A percentile compares a stretch with the other conserved stretches of the same genome.
These are phyloP conservation scores for Globisporangium viniferum DNA, from an alignment of 352 stramenopile genomes.

Conservation along the genomic window DNA sequence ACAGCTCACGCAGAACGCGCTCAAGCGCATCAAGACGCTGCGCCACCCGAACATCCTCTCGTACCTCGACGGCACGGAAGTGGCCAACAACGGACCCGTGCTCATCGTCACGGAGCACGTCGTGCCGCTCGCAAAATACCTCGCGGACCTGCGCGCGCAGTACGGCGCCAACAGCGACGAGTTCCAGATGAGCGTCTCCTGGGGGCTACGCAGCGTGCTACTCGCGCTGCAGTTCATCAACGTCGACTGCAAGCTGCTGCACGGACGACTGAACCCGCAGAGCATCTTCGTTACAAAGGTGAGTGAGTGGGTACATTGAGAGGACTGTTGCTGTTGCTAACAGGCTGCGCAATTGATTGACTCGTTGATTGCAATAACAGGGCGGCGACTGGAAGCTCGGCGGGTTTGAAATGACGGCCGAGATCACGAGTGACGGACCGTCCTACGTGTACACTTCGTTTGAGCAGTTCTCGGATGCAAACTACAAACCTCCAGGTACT, in stretches of 20 bases:
- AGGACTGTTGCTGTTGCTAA: neutral
- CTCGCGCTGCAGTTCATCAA: slow-evolving; percentile 93
- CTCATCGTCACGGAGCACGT: slow-evolving; percentile 95
- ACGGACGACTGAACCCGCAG: slow-evolving; percentile 87
- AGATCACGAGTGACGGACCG: slow-evolving; percentile 78
- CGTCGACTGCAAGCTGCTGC: slow-evolving; percentile 91
- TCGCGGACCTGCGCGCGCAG: slow-evolving; percentile 68
- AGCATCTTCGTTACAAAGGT: slow-evolving; percentile 94
- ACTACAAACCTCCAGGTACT: slow-evolving; percentile 73
- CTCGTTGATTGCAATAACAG: slow-evolving; percentile 14
- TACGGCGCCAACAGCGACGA: slow-evolving; percentile 60
- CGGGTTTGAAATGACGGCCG: slow-evolving; percentile 90
- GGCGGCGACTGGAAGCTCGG: slow-evolving; percentile 95
- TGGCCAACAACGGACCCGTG: slow-evolving; percentile 81
- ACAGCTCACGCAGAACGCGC: slow-evolving; percentile 87
- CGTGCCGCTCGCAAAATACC: slow-evolving; percentile 85
- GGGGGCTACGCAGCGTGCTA: slow-evolving; percentile 92
- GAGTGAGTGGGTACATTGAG: neutral
- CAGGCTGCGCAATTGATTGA: neutral
- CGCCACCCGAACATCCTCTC: slow-evolving; percentile 93
- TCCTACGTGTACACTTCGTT: slow-evolving; percentile 75
- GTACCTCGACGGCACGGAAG: slow-evolving; percentile 80
- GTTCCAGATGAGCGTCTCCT: slow-evolving; percentile 87
- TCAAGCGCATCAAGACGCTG: slow-evolving; percentile 91
- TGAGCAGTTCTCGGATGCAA: slow-evolving; percentile 83